These are phyloP conservation scores for Camellia sinensis DNA, from an alignment of 148 eudicot species.

Conservation along the genomic window DNA sequence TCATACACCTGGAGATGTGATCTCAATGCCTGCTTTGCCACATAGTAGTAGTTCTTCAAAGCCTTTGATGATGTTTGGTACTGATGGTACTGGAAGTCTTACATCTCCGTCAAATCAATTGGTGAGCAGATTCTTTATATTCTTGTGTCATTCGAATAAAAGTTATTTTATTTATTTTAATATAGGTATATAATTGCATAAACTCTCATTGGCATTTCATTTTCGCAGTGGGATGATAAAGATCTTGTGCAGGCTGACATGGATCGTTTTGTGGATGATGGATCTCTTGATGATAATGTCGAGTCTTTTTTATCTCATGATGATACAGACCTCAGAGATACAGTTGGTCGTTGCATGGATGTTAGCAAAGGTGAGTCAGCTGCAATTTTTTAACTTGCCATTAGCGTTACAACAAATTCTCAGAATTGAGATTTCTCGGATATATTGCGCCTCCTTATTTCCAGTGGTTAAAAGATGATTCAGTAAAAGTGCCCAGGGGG, in stretches of 20 bases:
- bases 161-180: not conserved
- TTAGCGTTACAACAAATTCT: not conserved
- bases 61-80: conserved; percentile 69
- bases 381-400: not conserved
- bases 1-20: conserved; percentile 89
- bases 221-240: conserved; percentile 66
- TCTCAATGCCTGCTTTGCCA: conserved; percentile 68
- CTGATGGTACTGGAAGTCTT: conserved; percentile 58
- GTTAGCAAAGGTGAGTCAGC: conserved; percentile 65
- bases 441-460: not conserved
- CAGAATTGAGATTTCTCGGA: not conserved
- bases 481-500: not conserved
- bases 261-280: conserved; percentile 90
- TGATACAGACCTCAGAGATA: conserved; percentile 71
- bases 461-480: not conserved
- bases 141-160: not conserved
- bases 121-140: conserved; percentile 41
- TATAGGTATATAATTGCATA: not conserved
- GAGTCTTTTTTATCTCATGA: conserved; percentile 93
- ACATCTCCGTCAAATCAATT: conserved; percentile 73
- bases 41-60: conserved; percentile 62
- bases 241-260: conserved; percentile 83
- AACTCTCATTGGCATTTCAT: conserved; percentile 26
- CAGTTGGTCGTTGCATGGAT: conserved; percentile 72
- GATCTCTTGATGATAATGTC: conserved; percentile 84